Base-by-base conservation (phyloP, 164 flowering plant genomes). In the Macadamia tetraphylla region DNA sequence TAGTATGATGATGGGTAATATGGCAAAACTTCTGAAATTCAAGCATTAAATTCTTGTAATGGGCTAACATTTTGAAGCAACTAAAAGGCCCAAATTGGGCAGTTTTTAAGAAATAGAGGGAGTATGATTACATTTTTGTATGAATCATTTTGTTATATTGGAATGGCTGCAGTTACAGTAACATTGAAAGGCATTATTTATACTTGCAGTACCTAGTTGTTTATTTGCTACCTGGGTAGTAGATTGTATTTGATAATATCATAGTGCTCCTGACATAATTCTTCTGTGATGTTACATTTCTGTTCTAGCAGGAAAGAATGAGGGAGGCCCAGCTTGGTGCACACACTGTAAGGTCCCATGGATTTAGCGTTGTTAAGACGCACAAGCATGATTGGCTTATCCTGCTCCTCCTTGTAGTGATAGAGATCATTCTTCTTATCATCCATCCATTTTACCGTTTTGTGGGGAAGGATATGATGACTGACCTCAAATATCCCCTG, bases 381-480 rank as follows among this genome's bases (percentile, higher is more conserved):
- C 92, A 89, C 74, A 74, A 71, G 85, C 87, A 86, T 46, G 98
- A 92, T 68, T 92, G 98, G 98, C 60, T 92, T 17, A 87, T 88
- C 65, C 66, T 92, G 66, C 2, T 90, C 44, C 82, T 92, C 65
- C 90, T 92, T 70, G 86, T 32, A 3, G 76, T 73, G 23, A 77
- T 90, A 49, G 94, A 75, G 68, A 32, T 83, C 62, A 49, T 74
- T 53, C 78, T 90, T 9, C 40, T 71, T 67, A 17, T 77, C 46
- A 86, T 87, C n/a, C 75, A 84, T 66, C 98, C 98, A 43, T 92
- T 90, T 76, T 65, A 81, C 72, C 91, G 96, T 62, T 92, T 81
- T 73, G 93, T 92, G 62, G 91, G 94, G 35, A 70, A 76, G 77
- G 94, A 74, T 56, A 90, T 90, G 96, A 87, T 90, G 90, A n/a